Evolutionary conservation across 768 basidiomycete species (phyloP).

Genomic region (Russula griseocarnosa): DNA sequence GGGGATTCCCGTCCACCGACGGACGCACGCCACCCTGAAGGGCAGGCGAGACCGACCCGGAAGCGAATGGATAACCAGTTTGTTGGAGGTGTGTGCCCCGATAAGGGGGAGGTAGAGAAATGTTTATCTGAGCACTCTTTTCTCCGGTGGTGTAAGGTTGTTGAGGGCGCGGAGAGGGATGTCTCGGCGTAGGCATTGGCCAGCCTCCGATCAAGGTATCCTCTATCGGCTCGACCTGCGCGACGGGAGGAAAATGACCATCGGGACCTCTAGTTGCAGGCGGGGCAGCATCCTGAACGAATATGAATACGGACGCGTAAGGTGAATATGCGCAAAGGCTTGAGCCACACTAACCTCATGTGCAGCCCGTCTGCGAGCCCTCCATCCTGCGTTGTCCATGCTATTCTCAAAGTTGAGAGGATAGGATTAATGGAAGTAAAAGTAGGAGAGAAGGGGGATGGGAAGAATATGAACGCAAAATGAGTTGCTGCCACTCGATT

Average conservation of each 20-base stretch:
- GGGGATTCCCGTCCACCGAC: slow-evolving; percentile 34
- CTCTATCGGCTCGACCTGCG: slow-evolving; percentile 58
- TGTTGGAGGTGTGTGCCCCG: slow-evolving; percentile 17
- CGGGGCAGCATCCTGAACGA: slow-evolving; percentile 30
- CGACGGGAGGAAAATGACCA: slow-evolving; percentile 51
- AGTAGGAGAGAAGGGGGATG: not conserved
- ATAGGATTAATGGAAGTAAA: not conserved
- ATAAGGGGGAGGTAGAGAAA: not conserved
- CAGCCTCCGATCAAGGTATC: slow-evolving; percentile 61
- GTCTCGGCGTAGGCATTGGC: slow-evolving; percentile 34
- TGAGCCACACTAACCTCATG: slow-evolving; percentile 34
- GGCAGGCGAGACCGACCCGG: not conserved
- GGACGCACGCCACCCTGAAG: not conserved
- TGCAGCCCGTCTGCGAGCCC: slow-evolving; percentile 59
- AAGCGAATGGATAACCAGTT: slow-evolving; percentile 17
- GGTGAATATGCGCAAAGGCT: not conserved
- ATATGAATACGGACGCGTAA: not conserved
- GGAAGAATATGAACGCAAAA: no score
- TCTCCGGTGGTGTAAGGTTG: slow-evolving; percentile 44
- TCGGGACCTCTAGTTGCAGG: slow-evolving; percentile 44
- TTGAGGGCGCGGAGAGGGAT: slow-evolving; percentile 43
- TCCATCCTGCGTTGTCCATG: slow-evolving; percentile 82
- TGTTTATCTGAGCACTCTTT: not conserved
- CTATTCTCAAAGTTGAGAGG: not conserved
- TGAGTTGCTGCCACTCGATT: not conserved